Evolutionary conservation across 2,329 filamentous ascomycete genomes (phyloP).

Genomic region (Tolypocladium ovalisporum): DNA sequence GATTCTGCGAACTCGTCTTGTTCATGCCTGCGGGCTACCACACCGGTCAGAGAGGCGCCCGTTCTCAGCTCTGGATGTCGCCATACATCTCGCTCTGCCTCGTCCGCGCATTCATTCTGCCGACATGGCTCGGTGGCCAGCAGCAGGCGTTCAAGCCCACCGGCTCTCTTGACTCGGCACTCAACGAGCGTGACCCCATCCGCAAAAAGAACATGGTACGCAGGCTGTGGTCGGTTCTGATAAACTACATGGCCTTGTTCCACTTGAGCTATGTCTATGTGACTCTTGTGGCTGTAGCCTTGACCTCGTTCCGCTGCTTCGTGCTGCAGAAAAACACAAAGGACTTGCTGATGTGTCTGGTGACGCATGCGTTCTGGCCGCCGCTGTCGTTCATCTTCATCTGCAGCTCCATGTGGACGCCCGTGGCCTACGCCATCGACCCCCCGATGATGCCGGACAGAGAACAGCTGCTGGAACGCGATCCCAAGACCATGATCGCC

Average conservation of each 20-base stretch:
- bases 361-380: constrained; percentile 53
- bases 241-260: constrained; percentile 45
- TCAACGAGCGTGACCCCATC: constrained; percentile 47
- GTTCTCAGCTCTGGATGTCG: constrained; percentile 52
- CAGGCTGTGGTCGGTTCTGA: constrained; percentile 41
- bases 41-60: constrained; percentile 43
- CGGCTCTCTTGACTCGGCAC: constrained; percentile 41
- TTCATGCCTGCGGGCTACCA: constrained; percentile 49
- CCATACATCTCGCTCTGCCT: constrained; percentile 49
- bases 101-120: constrained; percentile 45
- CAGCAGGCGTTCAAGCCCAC: constrained; percentile 49
- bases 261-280: constrained; percentile 44
- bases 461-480: constrained; percentile 43
- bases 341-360: constrained; percentile 36
- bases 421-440: constrained; percentile 48
- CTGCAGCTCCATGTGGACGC: constrained; percentile 44
- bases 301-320: constrained; percentile 41
- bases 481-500: constrained; percentile 42
- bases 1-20: constrained; percentile 46
- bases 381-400: constrained; percentile 47
- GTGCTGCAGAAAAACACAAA: constrained; percentile 22
- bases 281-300: constrained; percentile 36
- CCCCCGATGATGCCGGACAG: constrained; percentile 48
- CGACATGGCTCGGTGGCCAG: constrained; percentile 48
- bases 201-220: constrained; percentile 39